Evolutionary conservation across 2,329 filamentous ascomycete genomes (phyloP), one percentile per base, ranked within the genome.

Genomic region (Hysterium pulicare): DNA sequence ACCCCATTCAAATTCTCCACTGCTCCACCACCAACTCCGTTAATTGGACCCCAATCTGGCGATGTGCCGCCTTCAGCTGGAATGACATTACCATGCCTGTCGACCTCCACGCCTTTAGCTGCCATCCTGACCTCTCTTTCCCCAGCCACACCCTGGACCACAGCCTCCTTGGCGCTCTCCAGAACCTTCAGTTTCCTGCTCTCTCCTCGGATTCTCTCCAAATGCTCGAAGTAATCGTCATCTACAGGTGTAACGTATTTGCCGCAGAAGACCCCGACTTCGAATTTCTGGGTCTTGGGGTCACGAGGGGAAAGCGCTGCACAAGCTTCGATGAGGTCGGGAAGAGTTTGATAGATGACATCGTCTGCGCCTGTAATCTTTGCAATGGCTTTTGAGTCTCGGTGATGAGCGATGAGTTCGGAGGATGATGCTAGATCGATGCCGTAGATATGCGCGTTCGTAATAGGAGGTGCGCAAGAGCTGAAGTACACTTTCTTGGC

Each of bases 241-340:
- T 84, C 79, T 2, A 96, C 86, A 0, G 82, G 81, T 0, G 91
- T 96, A 47, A 87, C 76, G 67, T 96, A 96, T 50, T 83, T 81
- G 34, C 91, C 91, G 59, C 83, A 89, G 71, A 97, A 96, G 7
- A 96, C 90, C 41, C 91, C 90, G 2, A 94, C 83, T 62, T 97
- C 91, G 53, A 96, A 96, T 42, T 84, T 74, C 49, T 78, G 72
- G 7, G 74, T 74, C 55, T 79, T 63, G 24, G 72, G 70, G 47
- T 78, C 69, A 42, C 77, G 71, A 38, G 82, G 77, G 47, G 81
- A 83, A 3, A 87, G 78, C 52, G 89, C 83, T 2, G 82, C 77
- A 59, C 90, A 96, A 0, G 90, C 82, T 22, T 77, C 81, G 59
- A 86, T 84, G n/a, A 97, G 74, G 57, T 94, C 90, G 1, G 82